phyloP scores from a whole-genome alignment of 192 early-diverging fungal genomes.

The Coemansia sp. region DNA sequence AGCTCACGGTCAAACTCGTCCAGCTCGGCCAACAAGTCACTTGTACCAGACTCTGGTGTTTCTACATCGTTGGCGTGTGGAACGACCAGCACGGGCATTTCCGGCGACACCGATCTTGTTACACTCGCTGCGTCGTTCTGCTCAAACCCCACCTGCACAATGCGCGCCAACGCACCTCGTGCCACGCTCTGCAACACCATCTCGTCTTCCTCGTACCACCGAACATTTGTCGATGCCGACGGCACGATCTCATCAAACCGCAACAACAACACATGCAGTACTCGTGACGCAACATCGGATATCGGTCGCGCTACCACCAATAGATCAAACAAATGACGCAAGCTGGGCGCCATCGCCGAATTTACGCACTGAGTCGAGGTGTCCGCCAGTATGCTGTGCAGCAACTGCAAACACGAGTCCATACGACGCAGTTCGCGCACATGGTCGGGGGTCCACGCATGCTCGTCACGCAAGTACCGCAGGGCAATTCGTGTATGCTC shows the following conservation, averaged over 20 bases:
- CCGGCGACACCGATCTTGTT: constrained; percentile 29
- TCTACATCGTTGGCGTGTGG: constrained; percentile 8
- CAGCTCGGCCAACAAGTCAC: constrained; percentile 41
- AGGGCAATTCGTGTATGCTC: constrained; percentile 23
- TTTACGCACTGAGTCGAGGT: constrained; percentile 10
- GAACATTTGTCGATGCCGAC: neutral
- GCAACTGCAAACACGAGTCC: constrained; percentile 23
- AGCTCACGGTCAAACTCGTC: constrained; percentile 51
- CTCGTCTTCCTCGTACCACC: constrained; percentile 43
- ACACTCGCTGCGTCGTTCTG: neutral
- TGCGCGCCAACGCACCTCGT: constrained; percentile 15
- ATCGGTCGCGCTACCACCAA: constrained; percentile 36
- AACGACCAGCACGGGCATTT: constrained; percentile 43
- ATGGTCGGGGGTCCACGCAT: constrained; percentile 15
- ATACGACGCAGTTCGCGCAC: constrained; percentile 29
- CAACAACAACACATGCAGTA: constrained; percentile 33
- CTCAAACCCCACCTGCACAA: constrained; percentile 28
- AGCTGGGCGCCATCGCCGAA: constrained; percentile 19
- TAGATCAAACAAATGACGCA: constrained; percentile 39
- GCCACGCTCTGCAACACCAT: constrained; percentile 15
- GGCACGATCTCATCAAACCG: constrained; percentile 29
- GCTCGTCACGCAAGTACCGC: constrained; percentile 37
- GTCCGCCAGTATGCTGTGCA: constrained; percentile 25
- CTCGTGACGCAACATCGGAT: constrained; percentile 35
- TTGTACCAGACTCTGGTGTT: neutral